Evolutionary conservation across 129 eudicot species (phyloP).

Genomic region (Lactuca saligna): DNA sequence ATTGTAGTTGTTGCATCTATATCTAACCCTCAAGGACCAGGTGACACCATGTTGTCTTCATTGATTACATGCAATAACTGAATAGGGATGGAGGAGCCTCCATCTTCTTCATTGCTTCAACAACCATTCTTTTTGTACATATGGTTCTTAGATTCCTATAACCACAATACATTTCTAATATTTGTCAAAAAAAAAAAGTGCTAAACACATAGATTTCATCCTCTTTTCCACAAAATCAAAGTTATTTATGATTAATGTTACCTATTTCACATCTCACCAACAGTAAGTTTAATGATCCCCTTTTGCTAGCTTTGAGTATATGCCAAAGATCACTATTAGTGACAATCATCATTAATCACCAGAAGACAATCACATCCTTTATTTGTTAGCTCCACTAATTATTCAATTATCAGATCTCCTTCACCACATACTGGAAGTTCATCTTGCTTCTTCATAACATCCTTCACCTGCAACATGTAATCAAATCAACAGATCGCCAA

Average conservation of each 20-base stretch:
- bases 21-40: conserved; percentile 56
- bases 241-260: conserved; percentile 12
- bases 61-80: conserved; percentile 81
- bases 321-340: conserved; percentile 95
- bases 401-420: conserved; percentile 90
- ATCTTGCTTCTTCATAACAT: conserved; percentile 85
- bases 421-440: conserved; percentile 90
- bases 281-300: conserved; percentile 95
- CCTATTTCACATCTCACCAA: conserved; percentile 99
- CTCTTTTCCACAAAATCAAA: no score
- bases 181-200: no score
- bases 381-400: conserved; percentile 82
- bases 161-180: no score
- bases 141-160: conserved; percentile 85
- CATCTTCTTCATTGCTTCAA: conserved; percentile 76
- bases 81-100: conserved; percentile 91
- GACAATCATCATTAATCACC: conserved; percentile 62
- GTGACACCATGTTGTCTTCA: conserved; percentile 66
- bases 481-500: not conserved
- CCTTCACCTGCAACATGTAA: conserved; percentile 64
- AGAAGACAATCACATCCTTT: conserved; percentile 98
- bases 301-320: conserved; percentile 85
- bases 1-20: not conserved
- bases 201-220: no score
- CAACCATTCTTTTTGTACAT: conserved; percentile 36